Percentiles rank a stretch among this genome's conserved stretches.
Evolutionary conservation across 306 rosid genomes (phyloP).

Genomic region (Cucumis cinereus): DNA sequence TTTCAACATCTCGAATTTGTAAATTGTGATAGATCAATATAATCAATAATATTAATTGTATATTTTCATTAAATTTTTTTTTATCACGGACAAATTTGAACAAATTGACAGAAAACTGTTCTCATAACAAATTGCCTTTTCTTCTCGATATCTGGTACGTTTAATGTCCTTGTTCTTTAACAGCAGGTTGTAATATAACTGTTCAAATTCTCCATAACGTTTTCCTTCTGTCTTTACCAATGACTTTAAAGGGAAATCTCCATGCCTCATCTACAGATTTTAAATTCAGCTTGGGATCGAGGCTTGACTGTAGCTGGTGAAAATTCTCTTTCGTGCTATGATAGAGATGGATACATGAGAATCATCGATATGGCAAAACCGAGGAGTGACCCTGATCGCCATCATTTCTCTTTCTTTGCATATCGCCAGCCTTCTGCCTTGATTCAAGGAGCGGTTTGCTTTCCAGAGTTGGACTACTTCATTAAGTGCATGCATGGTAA

Average conservation of each 20-base stretch:
- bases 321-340: constrained; percentile 62
- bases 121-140: background rate
- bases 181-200: background rate
- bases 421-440: constrained; percentile 60
- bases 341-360: constrained; percentile 67
- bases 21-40: background rate
- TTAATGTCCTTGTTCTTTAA: background rate
- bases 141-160: background rate
- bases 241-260: background rate
- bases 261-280: constrained; percentile 31
- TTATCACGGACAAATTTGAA: background rate
- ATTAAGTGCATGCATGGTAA: constrained; percentile 94
- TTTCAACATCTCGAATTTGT: background rate
- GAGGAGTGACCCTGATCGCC: constrained; percentile 77
- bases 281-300: constrained; percentile 80
- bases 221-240: background rate
- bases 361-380: constrained; percentile 79
- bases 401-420: constrained; percentile 65
- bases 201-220: background rate
- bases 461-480: constrained; percentile 67
- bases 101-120: background rate
- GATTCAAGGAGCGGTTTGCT: constrained; percentile 57
- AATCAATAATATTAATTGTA: background rate
- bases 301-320: constrained; percentile 74
- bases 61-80: too few species aligned